Percentiles rank a stretch among this genome's conserved stretches.
phyloP scores from a whole-genome alignment of 2,329 filamentous ascomycete genomes.

The Lasiodiplodia hormozganensis region DNA sequence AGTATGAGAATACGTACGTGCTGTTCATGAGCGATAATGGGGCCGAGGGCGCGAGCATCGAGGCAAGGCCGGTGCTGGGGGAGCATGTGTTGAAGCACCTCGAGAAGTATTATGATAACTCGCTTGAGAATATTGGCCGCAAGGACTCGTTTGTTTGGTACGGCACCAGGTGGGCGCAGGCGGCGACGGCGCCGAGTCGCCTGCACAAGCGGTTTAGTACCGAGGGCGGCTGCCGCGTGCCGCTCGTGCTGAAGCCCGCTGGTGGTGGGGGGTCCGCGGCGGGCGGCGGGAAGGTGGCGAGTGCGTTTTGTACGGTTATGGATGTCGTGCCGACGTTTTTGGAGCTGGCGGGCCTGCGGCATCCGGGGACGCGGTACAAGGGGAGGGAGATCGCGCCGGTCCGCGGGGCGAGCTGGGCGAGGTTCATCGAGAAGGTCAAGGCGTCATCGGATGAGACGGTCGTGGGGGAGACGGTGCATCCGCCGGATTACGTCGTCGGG shows the following conservation, averaged over 20 bases:
- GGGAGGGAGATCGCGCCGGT: constrained; percentile 43
- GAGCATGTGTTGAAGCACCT: constrained; percentile 62
- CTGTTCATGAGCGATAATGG: constrained; percentile 70
- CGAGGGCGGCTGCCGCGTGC: constrained; percentile 60
- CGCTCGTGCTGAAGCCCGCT: constrained; percentile 55
- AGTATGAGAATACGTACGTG: constrained; percentile 69
- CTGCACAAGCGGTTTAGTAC: constrained; percentile 56
- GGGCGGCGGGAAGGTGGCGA: constrained; percentile 47
- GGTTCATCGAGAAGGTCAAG: constrained; percentile 3
- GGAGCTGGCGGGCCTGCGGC: constrained; percentile 56
- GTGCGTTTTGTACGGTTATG: constrained; percentile 58
- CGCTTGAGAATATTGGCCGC: constrained; percentile 65
- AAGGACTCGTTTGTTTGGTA: constrained; percentile 67
- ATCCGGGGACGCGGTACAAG: constrained; percentile 61
- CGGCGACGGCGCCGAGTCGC: constrained; percentile 58
- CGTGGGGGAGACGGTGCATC: constrained; percentile 12
- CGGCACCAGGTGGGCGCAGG: constrained; percentile 63
- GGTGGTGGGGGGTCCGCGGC: background rate
- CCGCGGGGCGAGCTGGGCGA: constrained; percentile 28
- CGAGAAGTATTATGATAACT: constrained; percentile 64
- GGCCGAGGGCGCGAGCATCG: constrained; percentile 65
- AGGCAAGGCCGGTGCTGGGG: constrained; percentile 64
- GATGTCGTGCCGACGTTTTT: constrained; percentile 52
- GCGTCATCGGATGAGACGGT: background rate
- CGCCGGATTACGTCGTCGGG: constrained; percentile 12